Evolutionary conservation across 2,329 filamentous ascomycete genomes (phyloP), one percentile per base, ranked within the genome.

Genomic region (Dryadomyces quercus-mongolicae): DNA sequence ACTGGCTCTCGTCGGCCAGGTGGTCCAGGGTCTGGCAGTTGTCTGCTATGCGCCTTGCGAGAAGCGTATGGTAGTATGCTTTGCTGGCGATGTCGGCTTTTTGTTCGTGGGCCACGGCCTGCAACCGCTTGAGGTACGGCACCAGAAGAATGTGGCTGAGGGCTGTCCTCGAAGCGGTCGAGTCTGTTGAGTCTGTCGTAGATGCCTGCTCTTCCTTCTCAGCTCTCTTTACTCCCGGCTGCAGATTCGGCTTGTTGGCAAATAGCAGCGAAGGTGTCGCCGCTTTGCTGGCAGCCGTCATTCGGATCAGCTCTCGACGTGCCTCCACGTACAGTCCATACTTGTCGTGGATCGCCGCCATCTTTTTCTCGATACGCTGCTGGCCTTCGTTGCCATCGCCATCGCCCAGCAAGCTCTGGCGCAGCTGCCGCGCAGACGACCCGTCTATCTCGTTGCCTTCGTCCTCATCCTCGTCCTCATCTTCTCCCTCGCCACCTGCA

Each of bases 1-100:
- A 67, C 58, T 82, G 79, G 60, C 81, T 85, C 62, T 84, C 81
- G 50, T 84, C 76, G 12, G 75, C 72, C 2, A 85, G 68, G 55
- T 74, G 77, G 50, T 74, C 72, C 8, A 85, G 67, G 1, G 68
- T 63, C 62, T 78, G 74, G 52, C 69, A 68, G 15, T 71, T 70
- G 12, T 80, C 74, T 56, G 75, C 75, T 21, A 71, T 68, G 58
- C 81, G 74, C 57, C 72, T 76, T 20, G 71, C 64, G 13, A 85
- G 65, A 16, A 69, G 64, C 16, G 70, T 63, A 55, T 73, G 77
- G 49, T 82, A 67, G 62, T 84, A 74, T 0, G 79, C 72, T 60
- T 82, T 84, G 58, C 84, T 77, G 36, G 76, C 67, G 47, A 82
- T 78, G 25, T 75, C 66, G 0, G 70, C 68, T 61, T 80, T 84